Evolutionary conservation across 306 rosid species (phyloP), one percentile per base, ranked within the genome.

Genomic region (Begonia loranthoides): DNA sequence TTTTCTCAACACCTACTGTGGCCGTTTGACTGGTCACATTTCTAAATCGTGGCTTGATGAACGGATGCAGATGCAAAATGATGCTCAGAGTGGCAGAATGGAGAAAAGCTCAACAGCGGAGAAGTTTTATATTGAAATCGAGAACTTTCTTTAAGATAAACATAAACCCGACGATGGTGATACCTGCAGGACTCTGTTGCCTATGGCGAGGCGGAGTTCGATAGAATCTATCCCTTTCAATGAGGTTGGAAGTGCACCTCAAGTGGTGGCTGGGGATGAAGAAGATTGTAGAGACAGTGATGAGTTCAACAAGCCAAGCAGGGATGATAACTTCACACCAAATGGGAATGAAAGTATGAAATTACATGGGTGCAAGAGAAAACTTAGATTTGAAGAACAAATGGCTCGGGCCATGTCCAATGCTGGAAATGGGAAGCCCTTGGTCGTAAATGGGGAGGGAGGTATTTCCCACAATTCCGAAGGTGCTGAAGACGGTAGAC

Each of bases 41-140:
- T 86, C 99, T 24, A 95, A 90, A 80, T 81, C 94, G 2, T 90
- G 99, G 99, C 79, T 90, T 28, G 99, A 86, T 69, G 95, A 83
- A 46, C 82, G 95, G 50, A 72, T 80, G 82, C 99, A 90, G 57
- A 90, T 85, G 95, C 81, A 84, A 71, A 84, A 28, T 28, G 36
- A 87, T 49, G 66, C 74, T 6, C 68, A 73, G 21, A 55, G 59
- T 74, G 83, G 80, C 41, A 34, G 64, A 51, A 6, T 65, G 2
- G 84, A 68, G 50, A 76, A 70, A 47, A 78, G 66, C 50, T 82
- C 92, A 24, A 72, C 83, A 14, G 87, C 69, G 4, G 99, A 90
- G 61, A 90, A 78, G 74, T 71, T 90, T 54, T 71, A 81, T 66
- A 77, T 78, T 55, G 99, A 86, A 73, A 82, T 90, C 58, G 94